Conservation (phyloP, 352 stramenopile genomes). For the Blastocystis sp. region DNA sequence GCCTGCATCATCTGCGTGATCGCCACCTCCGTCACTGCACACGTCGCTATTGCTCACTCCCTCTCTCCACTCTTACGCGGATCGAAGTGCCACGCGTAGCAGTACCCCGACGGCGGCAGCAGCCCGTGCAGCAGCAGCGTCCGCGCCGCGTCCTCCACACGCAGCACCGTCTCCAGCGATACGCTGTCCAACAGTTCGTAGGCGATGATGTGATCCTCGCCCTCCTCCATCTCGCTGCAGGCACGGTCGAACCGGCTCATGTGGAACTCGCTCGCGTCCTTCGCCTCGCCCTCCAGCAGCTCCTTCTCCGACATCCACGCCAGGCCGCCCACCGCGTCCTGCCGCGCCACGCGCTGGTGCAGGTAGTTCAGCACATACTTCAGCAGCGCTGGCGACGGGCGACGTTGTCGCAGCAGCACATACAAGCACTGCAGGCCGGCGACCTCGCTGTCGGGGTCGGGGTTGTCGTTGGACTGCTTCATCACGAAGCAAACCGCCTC, state of each 20-base stretch:
- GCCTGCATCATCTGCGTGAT: constrained; percentile 22
- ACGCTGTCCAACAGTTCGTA: background rate
- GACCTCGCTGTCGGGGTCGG: background rate
- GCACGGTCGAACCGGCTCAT: background rate
- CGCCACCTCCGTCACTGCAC: background rate
- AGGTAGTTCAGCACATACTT: constrained; percentile 53
- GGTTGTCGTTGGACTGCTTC: constrained; percentile 44
- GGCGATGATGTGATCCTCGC: background rate
- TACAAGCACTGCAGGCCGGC: constrained; percentile 32
- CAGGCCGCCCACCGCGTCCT: background rate
- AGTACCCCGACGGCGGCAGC: background rate
- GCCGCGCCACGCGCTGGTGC: background rate
- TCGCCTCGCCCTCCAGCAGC: background rate
- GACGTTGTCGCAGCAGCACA: constrained; percentile 14
- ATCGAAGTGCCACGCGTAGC: constrained; percentile 5
- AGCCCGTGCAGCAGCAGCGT: constrained; percentile 35
- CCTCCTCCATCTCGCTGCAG: background rate
- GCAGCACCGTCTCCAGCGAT: constrained; percentile 2
- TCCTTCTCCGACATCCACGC: constrained; percentile 5
- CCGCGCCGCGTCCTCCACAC: background rate
- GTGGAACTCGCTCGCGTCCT: background rate
- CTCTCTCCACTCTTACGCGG: background rate
- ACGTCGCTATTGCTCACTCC: background rate
- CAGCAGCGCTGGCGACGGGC: constrained; percentile 9
- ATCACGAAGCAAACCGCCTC: constrained; percentile 56